Evolutionary conservation across 805 yeast genomes (phyloP).

Genomic region (Grigorovia jiainica): DNA sequence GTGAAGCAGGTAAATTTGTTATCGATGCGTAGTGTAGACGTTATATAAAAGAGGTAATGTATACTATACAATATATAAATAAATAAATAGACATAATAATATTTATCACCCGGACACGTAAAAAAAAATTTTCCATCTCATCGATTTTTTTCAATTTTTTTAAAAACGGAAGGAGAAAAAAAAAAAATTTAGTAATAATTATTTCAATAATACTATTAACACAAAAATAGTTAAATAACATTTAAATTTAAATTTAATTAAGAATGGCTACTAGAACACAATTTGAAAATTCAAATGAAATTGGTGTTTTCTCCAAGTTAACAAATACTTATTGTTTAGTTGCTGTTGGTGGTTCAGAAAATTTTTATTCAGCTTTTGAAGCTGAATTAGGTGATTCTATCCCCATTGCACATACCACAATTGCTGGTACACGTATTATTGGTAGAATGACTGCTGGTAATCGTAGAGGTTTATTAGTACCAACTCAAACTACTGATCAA

Average conservation of each 20-base stretch:
- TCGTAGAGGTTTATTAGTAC: constrained; percentile 93
- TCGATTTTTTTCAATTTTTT: no score
- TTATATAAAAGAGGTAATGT: no score
- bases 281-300: constrained; percentile 80
- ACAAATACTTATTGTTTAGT: constrained; percentile 95
- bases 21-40: background rate
- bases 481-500: constrained; percentile 96
- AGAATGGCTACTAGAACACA: constrained; percentile 63
- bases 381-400: constrained; percentile 94
- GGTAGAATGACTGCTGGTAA: constrained; percentile 99
- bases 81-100: background rate
- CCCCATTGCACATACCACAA: constrained; percentile 94
- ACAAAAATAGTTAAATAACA: no score
- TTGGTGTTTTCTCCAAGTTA: constrained; percentile 89
- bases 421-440: constrained; percentile 94
- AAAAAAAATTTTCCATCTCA: background rate
- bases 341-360: constrained; percentile 92
- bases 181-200: no score
- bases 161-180: no score
- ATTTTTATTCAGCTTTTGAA: constrained; percentile 88
- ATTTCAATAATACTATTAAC: no score
- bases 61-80: background rate
- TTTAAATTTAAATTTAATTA: no score
- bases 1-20: constrained; percentile 18
- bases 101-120: background rate